A percentile compares a stretch with the other conserved stretches of the same genome.
phyloP scores from a whole-genome alignment of 345 rosid genomes.

The Citrus cavaleriei region DNA sequence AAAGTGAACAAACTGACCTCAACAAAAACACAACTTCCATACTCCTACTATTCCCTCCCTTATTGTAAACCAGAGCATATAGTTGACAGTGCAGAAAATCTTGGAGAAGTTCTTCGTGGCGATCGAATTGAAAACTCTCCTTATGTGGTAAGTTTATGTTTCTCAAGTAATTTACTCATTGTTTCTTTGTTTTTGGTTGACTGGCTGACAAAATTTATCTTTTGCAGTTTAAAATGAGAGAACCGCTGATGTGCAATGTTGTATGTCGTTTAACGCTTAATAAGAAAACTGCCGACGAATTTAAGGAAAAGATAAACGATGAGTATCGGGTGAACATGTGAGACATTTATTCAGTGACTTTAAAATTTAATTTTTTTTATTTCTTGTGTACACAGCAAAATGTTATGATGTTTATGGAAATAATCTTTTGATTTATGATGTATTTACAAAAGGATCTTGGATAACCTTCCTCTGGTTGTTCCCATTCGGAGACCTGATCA shows the following conservation, averaged over 20 bases:
- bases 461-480: conserved; percentile 72
- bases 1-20: conserved; percentile 91
- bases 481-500: conserved; percentile 48
- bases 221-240: conserved; percentile 83
- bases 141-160: conserved; percentile 48
- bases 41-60: conserved; percentile 70
- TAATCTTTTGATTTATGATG: background rate
- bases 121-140: conserved; percentile 93
- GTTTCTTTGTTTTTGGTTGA: background rate
- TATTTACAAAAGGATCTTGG: conserved; percentile 55
- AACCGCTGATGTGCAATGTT: conserved; percentile 59
- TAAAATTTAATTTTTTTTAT: background rate
- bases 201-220: conserved; percentile 14
- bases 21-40: conserved; percentile 91
- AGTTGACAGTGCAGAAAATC: conserved; percentile 87
- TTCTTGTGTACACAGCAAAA: background rate
- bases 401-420: background rate
- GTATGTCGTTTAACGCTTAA: conserved; percentile 48
- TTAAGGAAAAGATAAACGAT: conserved; percentile 78
- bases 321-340: conserved; percentile 87
- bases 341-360: conserved; percentile 10
- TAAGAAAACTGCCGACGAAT: conserved; percentile 56
- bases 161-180: background rate
- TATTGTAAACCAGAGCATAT: conserved; percentile 59
- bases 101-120: conserved; percentile 92